phyloP scores from a whole-genome alignment of 768 basidiomycete species.

The Xerocomellus intermedius region DNA sequence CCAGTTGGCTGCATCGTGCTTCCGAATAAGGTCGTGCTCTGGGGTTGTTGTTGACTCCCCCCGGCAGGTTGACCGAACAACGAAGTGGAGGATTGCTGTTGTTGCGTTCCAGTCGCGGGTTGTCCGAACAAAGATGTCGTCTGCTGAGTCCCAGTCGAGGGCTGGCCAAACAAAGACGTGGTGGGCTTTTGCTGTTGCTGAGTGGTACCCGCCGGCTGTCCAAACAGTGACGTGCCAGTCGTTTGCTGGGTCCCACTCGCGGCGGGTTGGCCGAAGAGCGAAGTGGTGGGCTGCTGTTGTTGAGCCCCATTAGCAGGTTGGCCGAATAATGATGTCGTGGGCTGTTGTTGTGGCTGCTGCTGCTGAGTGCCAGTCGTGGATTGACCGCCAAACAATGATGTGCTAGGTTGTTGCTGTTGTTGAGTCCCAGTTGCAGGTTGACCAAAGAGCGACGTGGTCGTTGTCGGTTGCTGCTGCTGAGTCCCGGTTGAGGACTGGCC shows the following conservation, averaged over 20 bases:
- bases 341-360: conserved; percentile 11
- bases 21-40: conserved; percentile 32
- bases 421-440: conserved; percentile 24
- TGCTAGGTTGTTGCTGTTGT: conserved; percentile 22
- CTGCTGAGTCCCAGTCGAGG: conserved; percentile 17
- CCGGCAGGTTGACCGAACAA: conserved; percentile 39
- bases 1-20: conserved; percentile 10
- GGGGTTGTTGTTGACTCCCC: conserved; percentile 22
- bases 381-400: conserved; percentile 28
- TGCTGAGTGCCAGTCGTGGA: conserved; percentile 12
- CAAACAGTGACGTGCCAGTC: conserved; percentile 36
- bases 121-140: conserved; percentile 26
- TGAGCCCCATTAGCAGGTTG: conserved; percentile 34
- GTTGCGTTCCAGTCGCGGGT: conserved; percentile 34
- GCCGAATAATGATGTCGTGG: conserved; percentile 19
- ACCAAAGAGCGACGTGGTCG: conserved; percentile 36
- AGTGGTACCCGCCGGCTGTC: conserved; percentile 29
- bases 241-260: conserved; percentile 31
- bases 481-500: conserved; percentile 24
- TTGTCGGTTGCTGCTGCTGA: conserved; percentile 26
- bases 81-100: conserved; percentile 30
- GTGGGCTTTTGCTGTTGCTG: conserved; percentile 29
- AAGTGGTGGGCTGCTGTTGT: conserved; percentile 30
- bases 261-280: conserved; percentile 30
- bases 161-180: conserved; percentile 32